These are phyloP conservation scores for Dactylellina parvicollis DNA, from an alignment of 2,329 filamentous ascomycete genomes.

Conservation along the genomic window DNA sequence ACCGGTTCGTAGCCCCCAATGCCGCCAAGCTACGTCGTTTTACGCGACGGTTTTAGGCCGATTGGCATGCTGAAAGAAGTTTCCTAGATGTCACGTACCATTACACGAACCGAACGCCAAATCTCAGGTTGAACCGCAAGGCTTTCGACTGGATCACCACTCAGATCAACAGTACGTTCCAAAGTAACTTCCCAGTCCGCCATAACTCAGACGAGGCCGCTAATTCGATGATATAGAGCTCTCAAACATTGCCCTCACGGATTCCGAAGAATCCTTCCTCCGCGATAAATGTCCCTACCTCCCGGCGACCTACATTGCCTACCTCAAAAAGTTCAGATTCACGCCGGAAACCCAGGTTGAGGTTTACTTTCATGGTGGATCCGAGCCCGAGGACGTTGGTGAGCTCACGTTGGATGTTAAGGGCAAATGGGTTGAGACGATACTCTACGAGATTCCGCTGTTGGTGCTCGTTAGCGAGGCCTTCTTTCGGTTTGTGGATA, in stretches of 20 bases:
- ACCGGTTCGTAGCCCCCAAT: slow-evolving; percentile 56
- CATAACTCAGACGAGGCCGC: slow-evolving; percentile 11
- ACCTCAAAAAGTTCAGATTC: slow-evolving; percentile 82
- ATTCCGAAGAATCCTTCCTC: slow-evolving; percentile 83
- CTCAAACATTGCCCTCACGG: slow-evolving; percentile 79
- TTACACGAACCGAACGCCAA: slow-evolving; percentile 93
- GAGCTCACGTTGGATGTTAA: slow-evolving; percentile 79
- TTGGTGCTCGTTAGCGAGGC: slow-evolving; percentile 92
- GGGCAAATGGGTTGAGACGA: slow-evolving; percentile 91
- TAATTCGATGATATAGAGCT: slow-evolving; percentile 70
- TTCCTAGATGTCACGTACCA: slow-evolving; percentile 81
- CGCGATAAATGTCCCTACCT: slow-evolving; percentile 83
- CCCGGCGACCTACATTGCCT: slow-evolving; percentile 78
- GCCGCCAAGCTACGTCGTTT: background rate
- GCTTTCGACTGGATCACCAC: slow-evolving; percentile 86
- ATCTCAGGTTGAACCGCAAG: slow-evolving; percentile 85
- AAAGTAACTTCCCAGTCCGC: background rate
- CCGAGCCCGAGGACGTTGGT: slow-evolving; percentile 74
- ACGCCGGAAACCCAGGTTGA: slow-evolving; percentile 82
- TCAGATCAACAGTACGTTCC: slow-evolving; percentile 77
- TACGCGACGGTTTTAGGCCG: no score
- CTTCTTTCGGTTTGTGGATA: slow-evolving; percentile 97
- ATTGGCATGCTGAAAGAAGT: slow-evolving; percentile 9
- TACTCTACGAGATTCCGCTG: slow-evolving; percentile 96
- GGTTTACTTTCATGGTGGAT: slow-evolving; percentile 73